Base-by-base conservation (phyloP, 2,329 filamentous ascomycete species). In the Stachybotrys chlorohalonatus region DNA sequence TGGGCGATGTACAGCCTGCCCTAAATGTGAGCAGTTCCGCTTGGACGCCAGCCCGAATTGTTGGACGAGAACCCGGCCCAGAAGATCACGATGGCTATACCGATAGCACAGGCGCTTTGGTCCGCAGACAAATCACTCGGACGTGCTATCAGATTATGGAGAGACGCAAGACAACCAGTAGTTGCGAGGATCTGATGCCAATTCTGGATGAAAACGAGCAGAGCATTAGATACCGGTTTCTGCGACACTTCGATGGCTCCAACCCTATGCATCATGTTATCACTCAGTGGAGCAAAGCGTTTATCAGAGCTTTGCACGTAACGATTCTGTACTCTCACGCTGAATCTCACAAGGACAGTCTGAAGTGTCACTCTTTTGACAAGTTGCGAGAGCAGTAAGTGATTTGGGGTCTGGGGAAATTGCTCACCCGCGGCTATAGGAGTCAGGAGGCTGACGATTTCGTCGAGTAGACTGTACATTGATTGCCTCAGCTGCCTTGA, bases 401-500 rank as follows among this genome's bases (percentile, higher is more conserved):
- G 24, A 13, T 1, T 31, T n/a, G 39, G n/a, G 9, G 11, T 36
- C 7, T 53, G 1, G 51, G 55, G 30, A 56, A 7, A 17, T 36
- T 15, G 13, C 36, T 42, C 13, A 13, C 2, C 8, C 36, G 9
- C 13, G 13, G 9, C 36, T 13, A 42, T 9, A 42, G 13, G 13
- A 13, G 13, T 9, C 36, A 32, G 7, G n/a, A 52, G 31, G 50
- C 50, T 52, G 24, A 52, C 50, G 11, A 5, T 9, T 42, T 9
- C 8, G 13, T 11, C 11, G 11, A 6, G 0, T 24, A 59, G 58
- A 31, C 55, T 59, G 11, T 59, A 59, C 47, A 57, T 54, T 11
- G 58, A 59, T 15, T 59, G 58, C 13, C 52, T 59, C 5, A 52
- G 24, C 17, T 59, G 58, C n/a, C 56, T 59, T 1, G 58, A 59